phyloP scores from a whole-genome alignment of 2,329 filamentous ascomycete genomes.

The Diaporthe velutina region DNA sequence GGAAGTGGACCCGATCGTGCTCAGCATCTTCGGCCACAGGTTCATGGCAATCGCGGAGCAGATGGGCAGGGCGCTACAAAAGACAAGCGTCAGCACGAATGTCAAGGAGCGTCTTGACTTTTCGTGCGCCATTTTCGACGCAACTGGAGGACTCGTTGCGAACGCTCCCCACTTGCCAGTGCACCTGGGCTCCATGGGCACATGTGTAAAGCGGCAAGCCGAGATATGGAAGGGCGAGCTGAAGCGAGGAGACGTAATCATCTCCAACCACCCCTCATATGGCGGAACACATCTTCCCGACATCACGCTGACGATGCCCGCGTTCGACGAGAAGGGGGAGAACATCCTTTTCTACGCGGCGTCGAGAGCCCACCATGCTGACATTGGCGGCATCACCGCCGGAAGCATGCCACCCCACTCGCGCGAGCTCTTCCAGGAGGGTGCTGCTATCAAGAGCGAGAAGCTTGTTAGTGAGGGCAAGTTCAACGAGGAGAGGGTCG shows the following conservation, averaged over 20 bases:
- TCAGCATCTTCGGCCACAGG: slow-evolving; percentile 83
- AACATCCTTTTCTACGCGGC: slow-evolving; percentile 87
- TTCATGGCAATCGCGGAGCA: slow-evolving; percentile 91
- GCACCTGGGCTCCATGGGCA: slow-evolving; percentile 88
- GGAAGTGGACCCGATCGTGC: slow-evolving; percentile 80
- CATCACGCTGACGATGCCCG: slow-evolving; percentile 84
- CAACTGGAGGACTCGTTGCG: slow-evolving; percentile 80
- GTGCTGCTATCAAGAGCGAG: slow-evolving; percentile 73
- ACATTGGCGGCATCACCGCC: slow-evolving; percentile 86
- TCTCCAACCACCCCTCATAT: slow-evolving; percentile 87
- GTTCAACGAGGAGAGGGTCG: slow-evolving; percentile 84
- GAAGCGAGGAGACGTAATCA: slow-evolving; percentile 83
- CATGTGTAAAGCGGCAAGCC: slow-evolving; percentile 82
- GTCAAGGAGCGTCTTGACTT: slow-evolving; percentile 88
- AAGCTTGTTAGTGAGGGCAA: slow-evolving; percentile 80
- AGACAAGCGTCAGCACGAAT: slow-evolving; percentile 84
- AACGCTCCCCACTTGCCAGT: slow-evolving; percentile 87
- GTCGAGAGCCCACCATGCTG: slow-evolving; percentile 83
- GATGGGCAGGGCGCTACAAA: slow-evolving; percentile 84
- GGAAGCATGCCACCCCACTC: slow-evolving; percentile 87
- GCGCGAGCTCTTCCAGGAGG: slow-evolving; percentile 74
- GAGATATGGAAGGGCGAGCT: slow-evolving; percentile 84
- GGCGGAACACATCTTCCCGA: slow-evolving; percentile 88
- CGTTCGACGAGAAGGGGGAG: slow-evolving; percentile 74
- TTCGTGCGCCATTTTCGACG: slow-evolving; percentile 85